Percentiles rank a stretch among this genome's conserved stretches.
These are phyloP conservation scores for Cinnamomum chago DNA, from an alignment of 164 flowering plant genomes.

Conservation along the genomic window DNA sequence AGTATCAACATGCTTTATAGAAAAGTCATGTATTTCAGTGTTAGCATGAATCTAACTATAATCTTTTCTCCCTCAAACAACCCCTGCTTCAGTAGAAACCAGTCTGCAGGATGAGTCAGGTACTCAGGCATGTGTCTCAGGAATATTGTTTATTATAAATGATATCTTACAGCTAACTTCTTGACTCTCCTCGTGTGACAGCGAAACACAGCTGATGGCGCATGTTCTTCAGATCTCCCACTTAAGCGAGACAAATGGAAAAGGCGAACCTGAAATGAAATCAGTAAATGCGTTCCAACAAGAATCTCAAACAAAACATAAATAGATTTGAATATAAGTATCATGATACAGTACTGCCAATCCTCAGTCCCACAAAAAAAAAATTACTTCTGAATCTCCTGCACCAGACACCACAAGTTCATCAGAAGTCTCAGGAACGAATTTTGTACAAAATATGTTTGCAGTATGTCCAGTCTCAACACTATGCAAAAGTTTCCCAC, in stretches of 20 bases:
- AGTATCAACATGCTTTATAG: background rate
- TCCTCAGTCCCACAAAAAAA: conserved; percentile 4
- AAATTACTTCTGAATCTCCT: conserved; percentile 80
- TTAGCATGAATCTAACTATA: background rate
- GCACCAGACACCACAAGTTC: conserved; percentile 95
- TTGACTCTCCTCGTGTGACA: conserved; percentile 92
- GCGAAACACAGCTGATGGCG: conserved; percentile 64
- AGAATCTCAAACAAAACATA: conserved; percentile 5
- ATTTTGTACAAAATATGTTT: conserved; percentile 90
- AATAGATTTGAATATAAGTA: background rate
- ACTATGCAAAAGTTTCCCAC: conserved; percentile 61
- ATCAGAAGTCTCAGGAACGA: conserved; percentile 91
- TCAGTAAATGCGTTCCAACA: conserved; percentile 11
- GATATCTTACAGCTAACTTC: conserved; percentile 71
- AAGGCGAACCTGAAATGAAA: conserved; percentile 59
- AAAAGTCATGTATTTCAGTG: background rate
- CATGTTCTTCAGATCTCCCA: conserved; percentile 43
- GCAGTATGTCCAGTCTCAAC: conserved; percentile 86
- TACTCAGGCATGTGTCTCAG: background rate
- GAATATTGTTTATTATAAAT: background rate
- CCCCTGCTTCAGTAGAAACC: background rate
- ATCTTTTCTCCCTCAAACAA: background rate
- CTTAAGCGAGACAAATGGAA: conserved; percentile 63
- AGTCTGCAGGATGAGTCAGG: background rate
- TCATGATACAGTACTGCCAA: background rate